These are phyloP conservation scores for Neurospora africana DNA, from an alignment of 495 filamentous ascomycete genomes.

Conservation along the genomic window DNA sequence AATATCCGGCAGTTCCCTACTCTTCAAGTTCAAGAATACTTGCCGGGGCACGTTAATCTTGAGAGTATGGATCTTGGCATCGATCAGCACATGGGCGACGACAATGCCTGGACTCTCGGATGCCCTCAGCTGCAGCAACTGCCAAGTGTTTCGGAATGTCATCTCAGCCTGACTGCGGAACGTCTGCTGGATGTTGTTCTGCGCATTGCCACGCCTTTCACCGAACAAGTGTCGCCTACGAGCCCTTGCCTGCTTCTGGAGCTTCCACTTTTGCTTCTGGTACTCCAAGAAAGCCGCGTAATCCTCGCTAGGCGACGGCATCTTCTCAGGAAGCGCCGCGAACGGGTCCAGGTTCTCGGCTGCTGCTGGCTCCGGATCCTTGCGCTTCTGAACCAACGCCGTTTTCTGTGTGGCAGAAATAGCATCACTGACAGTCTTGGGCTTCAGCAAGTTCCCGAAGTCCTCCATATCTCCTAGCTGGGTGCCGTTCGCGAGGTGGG, in stretches of 20 bases:
- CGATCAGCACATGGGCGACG: conserved; percentile 82
- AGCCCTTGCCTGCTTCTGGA: conserved; percentile 84
- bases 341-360: conserved; percentile 63
- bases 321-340: conserved; percentile 68
- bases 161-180: conserved; percentile 87
- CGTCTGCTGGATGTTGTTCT: conserved; percentile 70
- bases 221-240: conserved; percentile 89
- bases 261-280: conserved; percentile 98
- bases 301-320: conserved; percentile 80
- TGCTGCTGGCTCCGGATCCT: conserved; percentile 53
- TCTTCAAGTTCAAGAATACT: conserved; percentile 84
- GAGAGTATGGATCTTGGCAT: conserved; percentile 75
- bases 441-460: conserved; percentile 61
- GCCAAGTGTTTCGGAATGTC: conserved; percentile 86
- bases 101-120: conserved; percentile 79
- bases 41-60: conserved; percentile 84
- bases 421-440: conserved; percentile 53
- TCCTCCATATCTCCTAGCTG: conserved; percentile 72
- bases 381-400: conserved; percentile 61
- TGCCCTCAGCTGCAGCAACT: conserved; percentile 75
- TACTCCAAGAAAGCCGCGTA: conserved; percentile 86
- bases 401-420: conserved; percentile 35
- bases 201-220: conserved; percentile 56
- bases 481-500: conserved; percentile 47
- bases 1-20: conserved; percentile 76